Base-by-base conservation (phyloP, 2,329 filamentous ascomycete species). In the Torrubiellomyces zombiae region DNA sequence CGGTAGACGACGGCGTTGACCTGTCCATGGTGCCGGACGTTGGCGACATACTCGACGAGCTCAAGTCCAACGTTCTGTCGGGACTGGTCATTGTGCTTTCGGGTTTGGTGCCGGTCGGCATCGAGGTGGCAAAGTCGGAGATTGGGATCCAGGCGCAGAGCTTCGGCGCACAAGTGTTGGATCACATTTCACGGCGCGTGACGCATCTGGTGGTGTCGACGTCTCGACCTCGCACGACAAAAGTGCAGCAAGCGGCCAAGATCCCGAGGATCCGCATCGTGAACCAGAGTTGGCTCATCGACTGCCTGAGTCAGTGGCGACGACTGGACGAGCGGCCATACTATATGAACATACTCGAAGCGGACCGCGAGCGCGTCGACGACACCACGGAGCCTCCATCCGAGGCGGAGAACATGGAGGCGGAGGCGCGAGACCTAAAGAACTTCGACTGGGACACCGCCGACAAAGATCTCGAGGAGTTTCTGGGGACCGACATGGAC, bases 261-360 rank as follows among this genome's bases (percentile, higher is more conserved):
- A 77, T 82, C 28, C 61, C 76, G 0, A 69, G 71, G 25, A 79
- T 95, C 49, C 85, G 83, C 46, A 92, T 98, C 30, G 89, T 98
- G 23, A 83, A 76, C 38, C 78, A 83, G 26, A 72, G 81, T 39
- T 98, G 89, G 89, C 69, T 98, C 16, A 64, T 75, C 16, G 77
- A 85, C 37, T 91, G 75, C 28, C 70, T 95, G 34, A 76, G 72
- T 14, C 75, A 77, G 45, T 98, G 89, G 89, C 61, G 67, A 33
- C 74, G 68, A 28, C 58, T 91, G 8, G 73, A 89, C 28, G 85
- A 94, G 46, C 61, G 61, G 3, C 74, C 76, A 0, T 93, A 86
- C 42, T 56, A 78, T n/a, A 48, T 92, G 23, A 62, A 75, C n/a
- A 63, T 83, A 3, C 73, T 82, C 25, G 70, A 76, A 1, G 67